Evolutionary conservation across 129 eudicot species (phyloP).

Genomic region (Calendula officinalis): DNA sequence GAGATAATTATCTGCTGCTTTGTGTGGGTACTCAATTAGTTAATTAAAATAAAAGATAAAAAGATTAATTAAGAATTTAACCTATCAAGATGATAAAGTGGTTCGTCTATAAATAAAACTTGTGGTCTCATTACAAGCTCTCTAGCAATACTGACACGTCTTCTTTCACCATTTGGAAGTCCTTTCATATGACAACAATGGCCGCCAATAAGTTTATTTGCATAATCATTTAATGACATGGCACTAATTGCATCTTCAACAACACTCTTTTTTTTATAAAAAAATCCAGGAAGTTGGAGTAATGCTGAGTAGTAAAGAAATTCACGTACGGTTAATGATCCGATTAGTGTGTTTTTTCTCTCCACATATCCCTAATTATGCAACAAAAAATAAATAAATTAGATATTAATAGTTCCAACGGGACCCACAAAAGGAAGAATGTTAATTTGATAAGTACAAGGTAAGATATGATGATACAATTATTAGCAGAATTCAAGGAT

Average conservation of each 20-base stretch:
- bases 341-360: slow-evolving; percentile 67
- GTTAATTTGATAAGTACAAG: neutral
- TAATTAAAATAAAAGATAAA: neutral
- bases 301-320: slow-evolving; percentile 85
- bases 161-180: slow-evolving; percentile 77
- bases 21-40: neutral
- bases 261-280: slow-evolving; percentile 59
- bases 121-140: slow-evolving; percentile 90
- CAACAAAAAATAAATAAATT: neutral
- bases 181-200: slow-evolving; percentile 76
- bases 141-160: slow-evolving; percentile 81
- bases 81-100: slow-evolving; percentile 95
- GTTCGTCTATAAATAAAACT: slow-evolving; percentile 76
- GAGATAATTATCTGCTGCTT: neutral
- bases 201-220: slow-evolving; percentile 83
- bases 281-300: slow-evolving; percentile 97
- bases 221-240: slow-evolving; percentile 85
- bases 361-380: slow-evolving; percentile 49
- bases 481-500: no score
- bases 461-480: no score
- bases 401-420: neutral
- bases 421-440: neutral
- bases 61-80: slow-evolving; percentile 12
- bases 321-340: slow-evolving; percentile 71
- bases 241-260: slow-evolving; percentile 88